A percentile compares a stretch with the other conserved stretches of the same genome.
These are phyloP conservation scores for Amesomyces nigricolor DNA, from an alignment of 2,329 filamentous ascomycete species.

Conservation along the genomic window DNA sequence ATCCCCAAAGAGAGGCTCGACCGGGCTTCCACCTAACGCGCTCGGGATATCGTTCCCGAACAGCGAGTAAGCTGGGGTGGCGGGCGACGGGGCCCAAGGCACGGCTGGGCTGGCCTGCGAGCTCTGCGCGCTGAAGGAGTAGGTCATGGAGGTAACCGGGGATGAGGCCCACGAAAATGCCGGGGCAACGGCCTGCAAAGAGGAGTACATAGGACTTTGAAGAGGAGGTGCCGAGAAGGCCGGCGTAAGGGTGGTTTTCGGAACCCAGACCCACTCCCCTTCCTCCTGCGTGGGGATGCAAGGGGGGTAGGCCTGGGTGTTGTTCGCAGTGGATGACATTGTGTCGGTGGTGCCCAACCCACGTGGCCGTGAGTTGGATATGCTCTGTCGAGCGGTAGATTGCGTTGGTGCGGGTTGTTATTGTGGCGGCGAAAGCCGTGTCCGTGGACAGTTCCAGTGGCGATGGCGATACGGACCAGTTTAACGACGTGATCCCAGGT, in stretches of 20 bases:
- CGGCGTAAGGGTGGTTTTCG: background rate
- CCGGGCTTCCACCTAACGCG: constrained; percentile 3
- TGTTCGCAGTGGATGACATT: background rate
- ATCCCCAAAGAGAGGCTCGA: constrained; percentile 2
- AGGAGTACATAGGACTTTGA: background rate
- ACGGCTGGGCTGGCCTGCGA: background rate
- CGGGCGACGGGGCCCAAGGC: background rate
- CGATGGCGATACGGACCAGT: constrained; percentile 12
- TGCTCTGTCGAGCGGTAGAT: constrained; percentile 1
- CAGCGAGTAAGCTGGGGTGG: background rate
- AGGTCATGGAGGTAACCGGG: background rate
- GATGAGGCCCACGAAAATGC: background rate
- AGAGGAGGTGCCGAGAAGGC: background rate
- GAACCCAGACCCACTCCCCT: constrained; percentile 14
- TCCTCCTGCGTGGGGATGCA: constrained; percentile 2
- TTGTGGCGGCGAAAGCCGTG: background rate
- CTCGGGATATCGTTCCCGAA: background rate
- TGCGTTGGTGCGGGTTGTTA: background rate
- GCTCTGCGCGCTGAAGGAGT: background rate
- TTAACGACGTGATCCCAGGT: constrained; percentile 22
- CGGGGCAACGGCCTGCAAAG: background rate
- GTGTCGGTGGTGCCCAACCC: constrained; percentile 1
- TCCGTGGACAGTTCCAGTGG: constrained; percentile 4
- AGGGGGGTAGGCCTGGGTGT: background rate
- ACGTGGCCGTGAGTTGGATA: constrained; percentile 6